Conservation (phyloP, 2,329 filamentous ascomycete species). For the Incumbomyces delicatus region DNA sequence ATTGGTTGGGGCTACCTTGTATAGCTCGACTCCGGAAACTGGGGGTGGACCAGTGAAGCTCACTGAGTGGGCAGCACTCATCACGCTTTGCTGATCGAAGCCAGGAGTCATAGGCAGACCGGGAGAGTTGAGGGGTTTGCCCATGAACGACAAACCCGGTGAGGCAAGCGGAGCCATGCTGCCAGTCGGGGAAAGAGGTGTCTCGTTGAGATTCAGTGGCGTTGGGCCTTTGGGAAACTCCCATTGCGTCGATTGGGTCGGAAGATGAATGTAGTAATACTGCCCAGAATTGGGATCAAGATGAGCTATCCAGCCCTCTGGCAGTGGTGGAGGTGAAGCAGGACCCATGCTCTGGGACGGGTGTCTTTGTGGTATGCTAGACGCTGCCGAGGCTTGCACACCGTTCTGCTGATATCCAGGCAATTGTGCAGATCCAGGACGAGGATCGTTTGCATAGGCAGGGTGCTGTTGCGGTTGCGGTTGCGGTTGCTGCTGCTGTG, state of each 20-base stretch:
- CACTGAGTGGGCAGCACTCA: conserved; percentile 64
- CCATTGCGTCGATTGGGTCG: conserved; percentile 94
- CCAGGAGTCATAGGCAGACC: conserved; percentile 73
- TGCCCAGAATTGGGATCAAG: conserved; percentile 91
- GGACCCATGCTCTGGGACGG: conserved; percentile 44
- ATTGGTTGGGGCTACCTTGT: conserved; percentile 86
- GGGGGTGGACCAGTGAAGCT: conserved; percentile 86
- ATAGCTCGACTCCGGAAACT: conserved; percentile 81
- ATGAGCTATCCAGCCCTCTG: conserved; percentile 97
- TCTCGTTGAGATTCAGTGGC: conserved; percentile 70
- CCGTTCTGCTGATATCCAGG: conserved; percentile 8
- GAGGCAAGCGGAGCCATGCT: conserved; percentile 64
- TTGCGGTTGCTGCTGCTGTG: conserved; percentile 9
- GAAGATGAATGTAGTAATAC: conserved; percentile 97
- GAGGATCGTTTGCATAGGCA: conserved; percentile 78
- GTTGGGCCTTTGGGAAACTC: conserved; percentile 96
- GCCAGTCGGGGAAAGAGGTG: conserved; percentile 71
- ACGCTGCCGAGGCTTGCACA: neutral
- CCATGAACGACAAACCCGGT: conserved; percentile 50
- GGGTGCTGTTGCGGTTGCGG: conserved; percentile 55
- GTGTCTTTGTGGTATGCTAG: conserved; percentile 7
- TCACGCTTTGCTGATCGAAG: conserved; percentile 68
- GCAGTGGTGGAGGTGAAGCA: conserved; percentile 79
- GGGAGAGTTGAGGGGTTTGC: conserved; percentile 63
- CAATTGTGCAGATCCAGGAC: conserved; percentile 20